Percentiles rank a stretch among this genome's conserved stretches.
Conservation (phyloP, 192 early-diverging fungal species). For the Geranomyces michiganensis region DNA sequence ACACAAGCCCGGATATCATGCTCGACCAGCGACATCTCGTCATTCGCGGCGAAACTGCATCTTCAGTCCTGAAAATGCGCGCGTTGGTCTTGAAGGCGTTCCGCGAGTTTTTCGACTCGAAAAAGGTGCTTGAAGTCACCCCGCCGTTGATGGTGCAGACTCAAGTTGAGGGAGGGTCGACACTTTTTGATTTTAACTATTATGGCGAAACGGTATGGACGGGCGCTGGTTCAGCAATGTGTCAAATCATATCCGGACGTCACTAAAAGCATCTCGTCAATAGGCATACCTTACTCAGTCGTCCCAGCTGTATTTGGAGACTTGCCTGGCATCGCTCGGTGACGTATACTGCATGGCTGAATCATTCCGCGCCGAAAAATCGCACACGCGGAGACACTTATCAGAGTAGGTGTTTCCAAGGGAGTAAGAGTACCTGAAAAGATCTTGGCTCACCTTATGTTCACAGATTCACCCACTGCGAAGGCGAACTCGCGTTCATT, state of each 20-base stretch:
- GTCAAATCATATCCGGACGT: neutral
- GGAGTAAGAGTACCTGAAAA: no score
- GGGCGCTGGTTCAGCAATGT: neutral
- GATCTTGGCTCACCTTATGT: neutral
- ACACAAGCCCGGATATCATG: slow-evolving; percentile 84
- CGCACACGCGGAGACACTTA: slow-evolving; percentile 94
- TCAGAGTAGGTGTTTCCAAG: slow-evolving; percentile 62
- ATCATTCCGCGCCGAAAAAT: slow-evolving; percentile 97
- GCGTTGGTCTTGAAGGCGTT: slow-evolving; percentile 87
- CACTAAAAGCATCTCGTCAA: neutral
- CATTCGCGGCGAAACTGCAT: slow-evolving; percentile 89
- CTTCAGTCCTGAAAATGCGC: slow-evolving; percentile 85
- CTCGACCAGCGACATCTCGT: slow-evolving; percentile 96
- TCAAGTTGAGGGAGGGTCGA: slow-evolving; percentile 96
- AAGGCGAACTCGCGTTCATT: slow-evolving; percentile 96
- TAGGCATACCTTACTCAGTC: slow-evolving; percentile 97
- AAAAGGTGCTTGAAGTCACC: slow-evolving; percentile 84
- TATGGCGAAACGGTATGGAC: slow-evolving; percentile 80
- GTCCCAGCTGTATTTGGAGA: slow-evolving; percentile 98
- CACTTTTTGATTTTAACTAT: slow-evolving; percentile 94
- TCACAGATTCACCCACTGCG: slow-evolving; percentile 76
- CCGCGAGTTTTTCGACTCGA: slow-evolving; percentile 89
- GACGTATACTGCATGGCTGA: slow-evolving; percentile 96
- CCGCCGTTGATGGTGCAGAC: slow-evolving; percentile 99
- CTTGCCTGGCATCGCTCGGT: slow-evolving; percentile 90